phyloP scores from a whole-genome alignment of 768 basidiomycete genomes.

The Lactarius trivialis region DNA sequence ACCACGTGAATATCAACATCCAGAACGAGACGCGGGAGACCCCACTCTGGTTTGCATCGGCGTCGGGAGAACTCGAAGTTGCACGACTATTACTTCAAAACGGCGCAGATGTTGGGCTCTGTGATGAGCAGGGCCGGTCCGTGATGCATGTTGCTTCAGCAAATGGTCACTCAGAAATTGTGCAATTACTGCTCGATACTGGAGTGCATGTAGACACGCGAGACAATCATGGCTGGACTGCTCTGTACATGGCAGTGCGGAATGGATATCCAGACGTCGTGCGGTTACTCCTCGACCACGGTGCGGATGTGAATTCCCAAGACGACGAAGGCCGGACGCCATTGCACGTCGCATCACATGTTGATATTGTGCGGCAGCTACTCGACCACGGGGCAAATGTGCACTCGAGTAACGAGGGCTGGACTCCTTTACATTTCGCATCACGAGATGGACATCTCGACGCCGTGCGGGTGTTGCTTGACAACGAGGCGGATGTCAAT shows the following conservation, averaged over 20 bases:
- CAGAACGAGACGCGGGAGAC: too few species aligned
- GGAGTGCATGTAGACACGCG: background rate
- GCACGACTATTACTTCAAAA: background rate
- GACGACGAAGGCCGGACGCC: background rate
- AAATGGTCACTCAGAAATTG: background rate
- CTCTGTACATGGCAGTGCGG: background rate
- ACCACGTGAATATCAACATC: background rate
- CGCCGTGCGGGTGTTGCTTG: background rate
- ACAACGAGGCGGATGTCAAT: background rate
- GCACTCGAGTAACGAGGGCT: background rate
- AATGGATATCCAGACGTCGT: background rate
- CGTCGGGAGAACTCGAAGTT: background rate
- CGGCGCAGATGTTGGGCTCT: background rate
- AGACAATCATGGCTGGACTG: background rate
- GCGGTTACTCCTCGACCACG: too few species aligned
- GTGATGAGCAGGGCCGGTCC: background rate
- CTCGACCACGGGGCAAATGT: background rate
- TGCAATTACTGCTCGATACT: background rate
- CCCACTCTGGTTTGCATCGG: background rate
- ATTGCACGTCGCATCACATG: background rate
- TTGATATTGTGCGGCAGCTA: background rate
- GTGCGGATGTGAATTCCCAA: too few species aligned
- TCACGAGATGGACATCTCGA: background rate
- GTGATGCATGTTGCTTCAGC: background rate
- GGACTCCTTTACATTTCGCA: background rate